Conservation (phyloP, 192 early-diverging fungal genomes). For the Coemansia sp. region DNA sequence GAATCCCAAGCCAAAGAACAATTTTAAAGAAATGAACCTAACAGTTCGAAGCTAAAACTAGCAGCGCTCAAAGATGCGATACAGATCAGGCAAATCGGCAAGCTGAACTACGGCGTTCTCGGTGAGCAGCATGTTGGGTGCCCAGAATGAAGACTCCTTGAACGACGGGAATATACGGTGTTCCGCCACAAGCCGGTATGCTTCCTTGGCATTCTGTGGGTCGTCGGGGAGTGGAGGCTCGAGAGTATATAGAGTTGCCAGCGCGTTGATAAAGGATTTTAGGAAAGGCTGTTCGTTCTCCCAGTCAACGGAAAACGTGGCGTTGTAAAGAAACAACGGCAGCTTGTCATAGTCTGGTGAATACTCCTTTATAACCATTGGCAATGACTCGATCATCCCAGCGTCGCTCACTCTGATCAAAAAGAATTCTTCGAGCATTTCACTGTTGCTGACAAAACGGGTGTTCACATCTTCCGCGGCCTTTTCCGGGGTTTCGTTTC, state of each 20-base stretch:
- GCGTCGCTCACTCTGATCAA: conserved; percentile 67
- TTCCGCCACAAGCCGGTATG: conserved; percentile 69
- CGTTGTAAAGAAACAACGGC: conserved; percentile 78
- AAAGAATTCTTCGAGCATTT: conserved; percentile 94
- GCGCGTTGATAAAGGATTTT: conserved; percentile 63
- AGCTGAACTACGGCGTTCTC: conserved; percentile 72
- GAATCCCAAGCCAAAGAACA: background rate
- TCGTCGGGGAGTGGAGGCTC: conserved; percentile 50
- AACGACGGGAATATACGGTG: conserved; percentile 84
- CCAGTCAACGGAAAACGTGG: conserved; percentile 87
- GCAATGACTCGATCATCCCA: conserved; percentile 70
- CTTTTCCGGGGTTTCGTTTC: conserved; percentile 25
- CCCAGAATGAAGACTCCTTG: conserved; percentile 68
- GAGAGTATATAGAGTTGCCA: conserved; percentile 53
- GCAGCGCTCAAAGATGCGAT: conserved; percentile 97
- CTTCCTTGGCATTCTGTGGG: conserved; percentile 41
- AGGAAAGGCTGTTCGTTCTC: conserved; percentile 85
- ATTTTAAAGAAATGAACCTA: background rate
- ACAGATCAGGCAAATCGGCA: conserved; percentile 85
- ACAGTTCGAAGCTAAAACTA: conserved; percentile 30
- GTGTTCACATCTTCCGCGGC: conserved; percentile 19
- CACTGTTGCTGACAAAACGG: conserved; percentile 48
- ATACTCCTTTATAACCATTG: conserved; percentile 82
- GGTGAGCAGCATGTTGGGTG: conserved; percentile 63
- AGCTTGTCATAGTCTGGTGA: conserved; percentile 83